Percentiles rank a stretch among this genome's conserved stretches.
These are phyloP conservation scores for Eucalyptus erythrocorys DNA, from an alignment of 345 rosid genomes.

Conservation along the genomic window DNA sequence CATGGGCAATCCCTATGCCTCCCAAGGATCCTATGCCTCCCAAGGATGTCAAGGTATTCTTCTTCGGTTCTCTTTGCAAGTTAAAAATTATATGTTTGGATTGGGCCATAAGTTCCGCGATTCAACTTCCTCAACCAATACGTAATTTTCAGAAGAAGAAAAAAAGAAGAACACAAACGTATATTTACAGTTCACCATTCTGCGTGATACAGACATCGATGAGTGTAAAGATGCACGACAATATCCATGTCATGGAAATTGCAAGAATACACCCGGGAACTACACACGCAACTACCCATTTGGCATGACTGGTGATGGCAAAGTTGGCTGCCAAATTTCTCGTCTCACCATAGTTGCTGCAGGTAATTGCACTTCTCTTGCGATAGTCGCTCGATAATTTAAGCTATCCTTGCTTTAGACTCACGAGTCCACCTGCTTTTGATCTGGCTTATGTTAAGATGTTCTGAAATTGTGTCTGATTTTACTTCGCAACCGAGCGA, in stretches of 20 bases:
- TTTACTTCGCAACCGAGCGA: background rate
- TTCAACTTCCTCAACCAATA: too few relatives aligned
- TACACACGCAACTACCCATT: background rate
- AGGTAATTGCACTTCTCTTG: background rate
- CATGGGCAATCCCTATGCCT: too few relatives aligned
- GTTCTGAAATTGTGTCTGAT: background rate
- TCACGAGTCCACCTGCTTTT: background rate
- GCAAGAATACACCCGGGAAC: background rate
- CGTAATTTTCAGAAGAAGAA: too few relatives aligned
- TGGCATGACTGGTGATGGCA: background rate
- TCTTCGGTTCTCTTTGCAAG: too few relatives aligned
- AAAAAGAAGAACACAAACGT: rapidly evolving
- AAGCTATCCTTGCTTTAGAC: background rate
- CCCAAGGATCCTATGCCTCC: too few relatives aligned
- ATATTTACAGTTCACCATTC: background rate
- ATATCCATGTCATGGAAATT: background rate
- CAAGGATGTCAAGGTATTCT: too few relatives aligned
- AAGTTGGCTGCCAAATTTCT: background rate
- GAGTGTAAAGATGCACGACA: background rate
- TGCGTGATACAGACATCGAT: background rate
- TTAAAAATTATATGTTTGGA: too few relatives aligned
- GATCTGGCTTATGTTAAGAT: background rate
- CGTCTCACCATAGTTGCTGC: background rate
- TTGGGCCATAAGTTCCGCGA: too few relatives aligned
- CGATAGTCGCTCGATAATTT: background rate